Base-by-base conservation (phyloP, 2,329 filamentous ascomycete genomes). In the Massarina eburnea region DNA sequence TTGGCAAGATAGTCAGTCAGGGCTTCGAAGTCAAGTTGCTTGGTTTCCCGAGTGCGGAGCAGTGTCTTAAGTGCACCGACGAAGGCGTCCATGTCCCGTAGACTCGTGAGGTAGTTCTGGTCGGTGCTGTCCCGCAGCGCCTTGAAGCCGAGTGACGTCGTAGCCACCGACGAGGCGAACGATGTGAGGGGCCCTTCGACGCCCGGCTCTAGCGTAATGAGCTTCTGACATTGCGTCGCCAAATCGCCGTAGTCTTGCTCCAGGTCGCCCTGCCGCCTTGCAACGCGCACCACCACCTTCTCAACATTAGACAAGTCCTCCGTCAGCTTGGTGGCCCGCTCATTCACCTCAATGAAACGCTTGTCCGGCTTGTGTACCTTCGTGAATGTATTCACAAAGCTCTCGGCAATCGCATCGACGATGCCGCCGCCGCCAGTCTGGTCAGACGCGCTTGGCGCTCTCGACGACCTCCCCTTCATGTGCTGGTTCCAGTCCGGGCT, bases 11-110 rank as follows among this genome's bases (percentile, higher is more conserved):
- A 97, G 67, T 97, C 92, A 21, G 91, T 95, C 26, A 99, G 80
- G 55, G 90, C 91, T 73, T 99, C 94, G 64, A 92, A 96, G 74
- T 99, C 94, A 46, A 99, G 86, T 70, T 99, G 94, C 69, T 99
- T 99, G 74, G 95, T 91, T 74, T 99, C 94, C 27, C 94, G 86
- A 1, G 89, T 89, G 70, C 95, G 95, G 53, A 99, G 83, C 4
- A 99, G 84, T 19, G 83, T 80, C 71, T 95, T 95, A 37, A 97
- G 77, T 0, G 91, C 87, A n/a, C 82, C 75, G 55, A 91, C 92
- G 72, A 97, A 99, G 20, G 91, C 87, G 61, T 95, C 89, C 91
- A 97, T 96, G 73, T 99, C 94, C 40, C 91, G 84, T 42, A 99
- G 78, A 44, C 87, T 92, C 56, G 90, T 89, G 1, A 99, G 83